Percentiles rank a stretch among this genome's conserved stretches.
These are phyloP conservation scores for Artomyces pyxidatus DNA, from an alignment of 768 basidiomycete genomes.

Conservation along the genomic window DNA sequence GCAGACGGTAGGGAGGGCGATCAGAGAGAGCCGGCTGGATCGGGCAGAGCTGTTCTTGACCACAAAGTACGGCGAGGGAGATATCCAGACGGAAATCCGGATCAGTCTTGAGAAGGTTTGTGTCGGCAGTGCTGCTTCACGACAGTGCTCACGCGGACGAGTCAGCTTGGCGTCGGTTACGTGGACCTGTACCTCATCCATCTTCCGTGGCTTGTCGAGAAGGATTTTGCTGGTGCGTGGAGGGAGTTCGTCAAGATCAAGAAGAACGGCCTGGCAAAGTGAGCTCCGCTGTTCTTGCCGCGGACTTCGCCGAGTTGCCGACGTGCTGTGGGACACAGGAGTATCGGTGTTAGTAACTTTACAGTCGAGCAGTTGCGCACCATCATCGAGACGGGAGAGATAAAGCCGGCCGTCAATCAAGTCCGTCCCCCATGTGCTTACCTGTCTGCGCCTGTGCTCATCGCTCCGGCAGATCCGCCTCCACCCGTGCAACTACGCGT, in stretches of 20 bases:
- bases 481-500: slow-evolving; percentile 58
- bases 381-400: slow-evolving; percentile 34
- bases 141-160: no score
- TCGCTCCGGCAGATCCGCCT: slow-evolving; percentile 57
- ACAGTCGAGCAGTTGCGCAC: slow-evolving; percentile 36
- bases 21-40: slow-evolving; percentile 2
- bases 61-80: slow-evolving; percentile 38
- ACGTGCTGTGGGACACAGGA: slow-evolving; percentile 27
- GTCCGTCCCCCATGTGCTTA: no score
- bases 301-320: not conserved
- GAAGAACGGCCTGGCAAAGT: slow-evolving; percentile 24
- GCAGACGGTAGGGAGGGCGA: not conserved
- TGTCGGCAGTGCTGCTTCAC: not conserved
- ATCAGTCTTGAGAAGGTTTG: slow-evolving; percentile 37
- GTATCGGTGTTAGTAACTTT: slow-evolving; percentile 60
- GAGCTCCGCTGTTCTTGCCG: not conserved
- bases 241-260: slow-evolving; percentile 41
- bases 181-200: slow-evolving; percentile 63
- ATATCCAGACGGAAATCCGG: slow-evolving; percentile 26
- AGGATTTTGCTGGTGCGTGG: slow-evolving; percentile 37
- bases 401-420: slow-evolving; percentile 57
- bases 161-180: slow-evolving; percentile 43
- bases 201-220: slow-evolving; percentile 24
- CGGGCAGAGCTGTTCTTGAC: slow-evolving; percentile 19
- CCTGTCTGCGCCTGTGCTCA: no score